Percentiles rank a stretch among this genome's conserved stretches.
Conservation (phyloP, 2,329 filamentous ascomycete genomes). For the Colletotrichum tropicale region DNA sequence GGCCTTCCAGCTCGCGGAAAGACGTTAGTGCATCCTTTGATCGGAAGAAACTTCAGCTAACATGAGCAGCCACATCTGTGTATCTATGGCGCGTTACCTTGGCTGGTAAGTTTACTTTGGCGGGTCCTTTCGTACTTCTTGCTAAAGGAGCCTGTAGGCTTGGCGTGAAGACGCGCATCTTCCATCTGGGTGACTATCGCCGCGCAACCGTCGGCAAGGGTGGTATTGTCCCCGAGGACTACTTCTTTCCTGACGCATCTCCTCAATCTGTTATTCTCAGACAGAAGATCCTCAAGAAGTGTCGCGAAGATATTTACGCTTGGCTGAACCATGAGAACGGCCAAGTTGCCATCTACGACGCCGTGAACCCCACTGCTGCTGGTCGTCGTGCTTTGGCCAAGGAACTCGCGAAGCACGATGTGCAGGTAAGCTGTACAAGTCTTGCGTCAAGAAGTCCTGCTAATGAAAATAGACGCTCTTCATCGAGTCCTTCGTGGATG, state of each 20-base stretch:
- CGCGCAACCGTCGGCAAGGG: constrained; percentile 86
- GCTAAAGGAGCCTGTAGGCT: constrained; percentile 61
- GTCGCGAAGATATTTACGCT: constrained; percentile 93
- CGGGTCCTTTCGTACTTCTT: constrained; percentile 14
- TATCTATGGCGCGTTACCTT: constrained; percentile 92
- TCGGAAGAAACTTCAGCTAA: background rate
- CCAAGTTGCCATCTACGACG: constrained; percentile 98
- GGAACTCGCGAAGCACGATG: constrained; percentile 97
- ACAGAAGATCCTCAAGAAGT: constrained; percentile 97
- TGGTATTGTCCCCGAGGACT: constrained; percentile 90
- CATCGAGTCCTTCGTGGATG: constrained; percentile 94
- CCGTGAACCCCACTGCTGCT: constrained; percentile 87
- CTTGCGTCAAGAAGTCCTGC: background rate
- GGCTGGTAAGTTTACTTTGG: constrained; percentile 68
- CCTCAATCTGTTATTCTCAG: constrained; percentile 90
- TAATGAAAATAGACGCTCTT: constrained; percentile 76
- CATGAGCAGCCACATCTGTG: constrained; percentile 79
- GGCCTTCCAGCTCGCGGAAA: constrained; percentile 94
- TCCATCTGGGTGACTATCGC: constrained; percentile 96
- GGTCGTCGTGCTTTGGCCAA: constrained; percentile 86
- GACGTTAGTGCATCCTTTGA: constrained; percentile 63
- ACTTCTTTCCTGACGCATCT: constrained; percentile 95
- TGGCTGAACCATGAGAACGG: constrained; percentile 98
- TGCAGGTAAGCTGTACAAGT: constrained; percentile 65
- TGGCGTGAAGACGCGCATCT: constrained; percentile 96